Evolutionary conservation across 306 rosid genomes (phyloP), one percentile per base, ranked within the genome.

Genomic region (Acmispon strigosus): DNA sequence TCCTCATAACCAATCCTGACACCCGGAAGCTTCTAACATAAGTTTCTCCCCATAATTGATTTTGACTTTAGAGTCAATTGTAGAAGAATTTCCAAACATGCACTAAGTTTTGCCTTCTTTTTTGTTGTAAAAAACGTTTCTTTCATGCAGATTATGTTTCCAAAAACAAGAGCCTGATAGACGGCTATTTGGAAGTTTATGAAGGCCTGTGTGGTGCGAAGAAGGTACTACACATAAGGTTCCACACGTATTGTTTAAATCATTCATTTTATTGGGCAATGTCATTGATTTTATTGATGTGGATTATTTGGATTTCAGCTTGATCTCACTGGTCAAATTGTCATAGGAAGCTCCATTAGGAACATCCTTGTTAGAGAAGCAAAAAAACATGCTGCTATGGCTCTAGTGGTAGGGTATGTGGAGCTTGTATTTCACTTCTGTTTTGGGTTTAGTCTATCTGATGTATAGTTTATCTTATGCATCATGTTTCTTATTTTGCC

Each of bases 401-500:
- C 95, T 62, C 77, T 94, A 47, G 87, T 94, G 78, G 84, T 94
- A 56, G 87, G 95, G 98, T 94, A 84, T 70, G 92, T 52, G 18
- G 53, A 18, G 63, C 41, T 17, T 62, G 37, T 43, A 4, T 42
- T 76, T 39, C 37, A 5, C 6, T 8, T 44, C 17, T 41, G 41
- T 59, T 18, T 55, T 72, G n/a, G 53, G 45, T 64, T 71, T 62
- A 34, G 58, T 29, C 66, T 18, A 29, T 75, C 22, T 49, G 41
- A 42, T 29, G 39, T 49, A 27, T 54, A n/a, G n/a, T n/a, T n/a
- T n/a, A n/a, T n/a, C n/a, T n/a, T n/a, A n/a, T n/a, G n/a, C n/a
- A n/a, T 15, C 27, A n/a, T 41, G 27, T 45, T 70, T 24, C 64
- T 15, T 62, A n/a, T 61, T 75, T 34, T 53, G 3, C 65, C 15